phyloP scores from a whole-genome alignment of 2,329 filamentous ascomycete genomes.

The Tolypocladium album region DNA sequence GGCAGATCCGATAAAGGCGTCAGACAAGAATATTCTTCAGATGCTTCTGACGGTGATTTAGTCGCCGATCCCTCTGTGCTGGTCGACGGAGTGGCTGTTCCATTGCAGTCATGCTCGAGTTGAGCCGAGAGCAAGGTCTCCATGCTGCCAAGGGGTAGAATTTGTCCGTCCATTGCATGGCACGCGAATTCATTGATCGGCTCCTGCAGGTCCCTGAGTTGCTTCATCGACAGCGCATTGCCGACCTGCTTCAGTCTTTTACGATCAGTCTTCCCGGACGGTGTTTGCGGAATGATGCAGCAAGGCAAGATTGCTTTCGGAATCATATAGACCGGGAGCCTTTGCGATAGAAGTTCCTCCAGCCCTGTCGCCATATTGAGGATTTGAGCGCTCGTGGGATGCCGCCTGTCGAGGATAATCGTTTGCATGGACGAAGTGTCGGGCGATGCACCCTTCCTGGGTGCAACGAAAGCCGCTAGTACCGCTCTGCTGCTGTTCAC shows the following conservation, averaged over 20 bases:
- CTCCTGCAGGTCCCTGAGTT: neutral
- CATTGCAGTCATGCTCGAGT: neutral
- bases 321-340: conserved; percentile 2
- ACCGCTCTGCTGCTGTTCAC: neutral
- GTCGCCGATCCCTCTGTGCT: neutral
- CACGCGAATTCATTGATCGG: too few species aligned
- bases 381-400: neutral
- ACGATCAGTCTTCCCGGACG: conserved; percentile 1
- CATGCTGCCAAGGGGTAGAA: neutral
- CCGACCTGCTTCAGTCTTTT: neutral
- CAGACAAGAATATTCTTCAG: neutral
- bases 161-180: neutral
- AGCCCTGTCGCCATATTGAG: neutral
- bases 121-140: neutral
- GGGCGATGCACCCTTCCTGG: neutral
- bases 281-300: neutral
- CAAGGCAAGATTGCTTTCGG: neutral
- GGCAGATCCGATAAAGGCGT: neutral
- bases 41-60: neutral
- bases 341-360: neutral
- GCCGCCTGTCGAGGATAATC: neutral
- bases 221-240: neutral
- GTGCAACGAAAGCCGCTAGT: neutral
- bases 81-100: neutral
- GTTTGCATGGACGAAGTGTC: neutral